These are phyloP conservation scores for Aspergillus incahuasiensis DNA, from an alignment of 495 filamentous ascomycete genomes.

Conservation along the genomic window DNA sequence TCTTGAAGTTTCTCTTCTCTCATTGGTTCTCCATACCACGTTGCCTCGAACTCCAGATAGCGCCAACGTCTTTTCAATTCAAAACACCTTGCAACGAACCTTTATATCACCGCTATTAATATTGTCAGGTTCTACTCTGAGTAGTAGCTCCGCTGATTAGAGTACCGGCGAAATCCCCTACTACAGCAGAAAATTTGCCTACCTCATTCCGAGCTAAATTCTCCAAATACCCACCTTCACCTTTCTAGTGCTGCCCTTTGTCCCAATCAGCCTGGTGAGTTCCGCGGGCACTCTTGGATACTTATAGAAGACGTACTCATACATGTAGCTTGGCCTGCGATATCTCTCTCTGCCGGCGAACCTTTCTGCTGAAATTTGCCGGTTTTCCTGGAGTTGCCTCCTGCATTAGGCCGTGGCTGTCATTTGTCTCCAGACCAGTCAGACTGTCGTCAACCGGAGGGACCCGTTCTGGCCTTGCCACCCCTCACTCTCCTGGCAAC, in stretches of 20 bases:
- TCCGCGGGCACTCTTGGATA: conserved; percentile 9
- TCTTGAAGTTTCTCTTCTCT: neutral
- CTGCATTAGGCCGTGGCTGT: conserved; percentile 15
- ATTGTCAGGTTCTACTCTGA: conserved; percentile 4
- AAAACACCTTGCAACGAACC: conserved; percentile 10
- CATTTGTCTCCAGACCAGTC: conserved; percentile 3
- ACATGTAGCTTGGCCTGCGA: conserved; percentile 17
- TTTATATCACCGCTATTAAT: conserved; percentile 9
- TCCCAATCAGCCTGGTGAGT: conserved; percentile 5
- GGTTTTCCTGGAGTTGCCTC: conserved; percentile 14
- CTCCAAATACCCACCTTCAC: conserved; percentile 10
- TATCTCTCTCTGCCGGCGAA: conserved; percentile 10
- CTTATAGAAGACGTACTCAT: conserved; percentile 2
- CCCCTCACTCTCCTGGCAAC: conserved; percentile 15
- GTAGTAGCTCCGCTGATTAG: conserved; percentile 6
- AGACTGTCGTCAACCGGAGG: conserved; percentile 11
- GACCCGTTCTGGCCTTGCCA: conserved; percentile 7
- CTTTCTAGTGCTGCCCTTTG: neutral
- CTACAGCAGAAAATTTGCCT: conserved; percentile 1
- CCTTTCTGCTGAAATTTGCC: conserved; percentile 13
- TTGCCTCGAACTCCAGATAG: conserved; percentile 2
- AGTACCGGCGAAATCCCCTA: neutral
- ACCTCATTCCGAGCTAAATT: conserved; percentile 3
- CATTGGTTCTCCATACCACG: conserved; percentile 3
- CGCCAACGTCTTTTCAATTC: conserved; percentile 8